These are phyloP conservation scores for Chaetomium fimeti DNA, from an alignment of 495 filamentous ascomycete species.

Conservation along the genomic window DNA sequence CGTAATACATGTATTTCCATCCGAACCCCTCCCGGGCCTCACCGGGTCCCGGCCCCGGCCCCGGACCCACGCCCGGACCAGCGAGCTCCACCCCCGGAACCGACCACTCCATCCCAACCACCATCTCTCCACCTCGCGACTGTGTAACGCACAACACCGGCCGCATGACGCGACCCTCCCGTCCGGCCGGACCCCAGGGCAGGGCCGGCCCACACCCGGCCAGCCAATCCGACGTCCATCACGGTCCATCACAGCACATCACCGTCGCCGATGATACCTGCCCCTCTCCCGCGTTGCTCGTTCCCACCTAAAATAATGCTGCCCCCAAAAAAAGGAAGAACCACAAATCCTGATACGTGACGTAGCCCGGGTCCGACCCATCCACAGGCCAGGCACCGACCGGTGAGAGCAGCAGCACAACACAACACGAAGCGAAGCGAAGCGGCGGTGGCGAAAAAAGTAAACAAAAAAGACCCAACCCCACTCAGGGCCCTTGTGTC, in stretches of 20 bases:
- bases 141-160: not conserved
- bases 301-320: too few relatives aligned
- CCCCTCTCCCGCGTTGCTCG: too few relatives aligned
- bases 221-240: constrained; percentile 15
- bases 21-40: not conserved
- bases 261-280: not conserved
- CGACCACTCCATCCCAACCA: not conserved
- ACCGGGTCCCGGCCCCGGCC: too few relatives aligned
- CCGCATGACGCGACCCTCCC: constrained; percentile 12
- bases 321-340: too few relatives aligned
- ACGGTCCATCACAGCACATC: constrained; percentile 1
- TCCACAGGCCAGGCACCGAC: too few relatives aligned
- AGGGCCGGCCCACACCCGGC: not conserved
- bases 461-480: too few relatives aligned
- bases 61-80: not conserved
- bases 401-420: too few relatives aligned
- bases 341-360: too few relatives aligned
- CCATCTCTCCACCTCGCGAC: not conserved
- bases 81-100: not conserved
- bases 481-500: too few relatives aligned
- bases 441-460: too few relatives aligned
- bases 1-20: not conserved
- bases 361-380: too few relatives aligned
- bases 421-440: too few relatives aligned
- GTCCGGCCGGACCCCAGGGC: not conserved